These are phyloP conservation scores for Boletellus ananas DNA, from an alignment of 768 basidiomycete species.

Conservation along the genomic window DNA sequence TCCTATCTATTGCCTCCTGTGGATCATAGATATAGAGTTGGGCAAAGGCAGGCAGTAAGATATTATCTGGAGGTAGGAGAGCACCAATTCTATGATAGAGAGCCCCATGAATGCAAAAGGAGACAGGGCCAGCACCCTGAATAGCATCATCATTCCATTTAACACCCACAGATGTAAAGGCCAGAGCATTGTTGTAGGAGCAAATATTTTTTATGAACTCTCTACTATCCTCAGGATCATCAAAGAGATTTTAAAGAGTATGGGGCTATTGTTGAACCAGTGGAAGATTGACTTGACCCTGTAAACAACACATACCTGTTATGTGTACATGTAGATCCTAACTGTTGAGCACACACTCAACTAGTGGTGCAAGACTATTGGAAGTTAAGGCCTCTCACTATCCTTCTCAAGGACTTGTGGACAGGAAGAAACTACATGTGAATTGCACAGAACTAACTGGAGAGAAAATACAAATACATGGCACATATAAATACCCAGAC, in stretches of 20 bases:
- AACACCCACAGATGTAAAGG: constrained; percentile 7
- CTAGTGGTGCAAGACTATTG: no score
- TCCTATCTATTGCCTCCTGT: constrained; percentile 27
- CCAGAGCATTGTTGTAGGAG: constrained; percentile 38
- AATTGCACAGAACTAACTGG: no score
- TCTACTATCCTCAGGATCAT: constrained; percentile 4
- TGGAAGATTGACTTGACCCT: constrained; percentile 25
- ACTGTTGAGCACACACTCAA: no score
- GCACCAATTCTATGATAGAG: constrained; percentile 36
- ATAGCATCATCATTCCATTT: neutral
- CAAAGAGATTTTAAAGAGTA: constrained; percentile 7
- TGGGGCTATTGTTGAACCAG: constrained; percentile 18
- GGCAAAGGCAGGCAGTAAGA: constrained; percentile 23
- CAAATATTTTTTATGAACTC: constrained; percentile 34
- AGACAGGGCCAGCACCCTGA: neutral
- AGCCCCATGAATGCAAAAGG: constrained; percentile 30
- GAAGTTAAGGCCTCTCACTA: no score
- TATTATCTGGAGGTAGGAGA: constrained; percentile 26
- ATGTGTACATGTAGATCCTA: no score
- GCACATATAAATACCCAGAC: no score
- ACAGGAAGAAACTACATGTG: no score
- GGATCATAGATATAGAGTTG: constrained; percentile 44
- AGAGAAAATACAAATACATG: no score
- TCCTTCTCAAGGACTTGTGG: no score
- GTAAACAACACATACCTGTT: constrained; percentile 28